Percentiles rank a stretch among this genome's conserved stretches.
Evolutionary conservation across 2,329 filamentous ascomycete species (phyloP).

Genomic region (Neoarthrinium moseri): DNA sequence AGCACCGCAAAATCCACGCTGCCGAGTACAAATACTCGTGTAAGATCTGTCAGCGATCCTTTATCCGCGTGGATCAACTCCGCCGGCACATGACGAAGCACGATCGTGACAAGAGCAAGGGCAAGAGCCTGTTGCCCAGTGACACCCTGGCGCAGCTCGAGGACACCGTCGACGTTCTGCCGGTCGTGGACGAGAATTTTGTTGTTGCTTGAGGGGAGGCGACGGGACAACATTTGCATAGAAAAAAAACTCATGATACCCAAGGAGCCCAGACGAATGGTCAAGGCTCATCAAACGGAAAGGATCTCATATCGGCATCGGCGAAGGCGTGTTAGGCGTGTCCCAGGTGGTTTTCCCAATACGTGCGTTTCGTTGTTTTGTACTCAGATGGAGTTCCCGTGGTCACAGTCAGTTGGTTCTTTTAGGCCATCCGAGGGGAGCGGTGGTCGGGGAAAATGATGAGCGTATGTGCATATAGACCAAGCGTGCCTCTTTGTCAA

Average conservation of each 20-base stretch:
- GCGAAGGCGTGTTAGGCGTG: too few relatives aligned
- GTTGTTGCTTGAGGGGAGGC: neutral
- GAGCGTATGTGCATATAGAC: too few relatives aligned
- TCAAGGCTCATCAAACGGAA: too few relatives aligned
- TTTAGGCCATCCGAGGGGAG: too few relatives aligned
- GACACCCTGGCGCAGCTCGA: conserved; percentile 1
- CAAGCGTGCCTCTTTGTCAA: too few relatives aligned
- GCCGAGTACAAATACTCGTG: conserved; percentile 52
- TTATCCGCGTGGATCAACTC: conserved; percentile 60
- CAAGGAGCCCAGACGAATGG: neutral
- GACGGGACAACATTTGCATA: neutral
- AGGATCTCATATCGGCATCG: too few relatives aligned
- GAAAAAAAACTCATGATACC: neutral
- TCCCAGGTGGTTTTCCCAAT: too few relatives aligned
- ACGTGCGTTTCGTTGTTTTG: too few relatives aligned
- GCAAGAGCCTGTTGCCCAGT: conserved; percentile 12
- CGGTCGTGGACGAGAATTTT: neutral
- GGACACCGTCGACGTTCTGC: neutral
- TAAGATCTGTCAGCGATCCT: conserved; percentile 51
- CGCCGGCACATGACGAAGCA: conserved; percentile 49
- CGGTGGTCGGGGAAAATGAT: too few relatives aligned
- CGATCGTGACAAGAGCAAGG: conserved; percentile 19
- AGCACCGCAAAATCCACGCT: conserved; percentile 62
- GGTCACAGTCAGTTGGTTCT: too few relatives aligned
- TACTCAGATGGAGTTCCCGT: too few relatives aligned